Conservation (phyloP, 2,329 filamentous ascomycete genomes). For the Beauveria asiatica region DNA sequence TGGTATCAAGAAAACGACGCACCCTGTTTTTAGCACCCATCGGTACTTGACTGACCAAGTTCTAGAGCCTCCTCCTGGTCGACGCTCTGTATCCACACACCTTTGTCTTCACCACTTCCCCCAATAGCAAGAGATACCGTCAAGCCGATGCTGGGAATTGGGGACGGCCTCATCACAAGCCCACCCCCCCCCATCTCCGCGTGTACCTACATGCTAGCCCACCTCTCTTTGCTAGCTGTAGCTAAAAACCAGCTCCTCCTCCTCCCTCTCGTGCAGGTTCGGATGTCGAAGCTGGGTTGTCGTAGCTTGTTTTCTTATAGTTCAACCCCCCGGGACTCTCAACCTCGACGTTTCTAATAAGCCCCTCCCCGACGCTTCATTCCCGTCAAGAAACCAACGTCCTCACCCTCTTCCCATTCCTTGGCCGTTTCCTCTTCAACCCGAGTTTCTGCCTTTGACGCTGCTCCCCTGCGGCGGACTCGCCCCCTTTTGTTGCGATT, state of each 20-base stretch:
- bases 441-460: too few relatives aligned
- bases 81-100: neutral
- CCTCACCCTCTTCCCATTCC: too few relatives aligned
- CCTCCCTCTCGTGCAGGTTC: neutral
- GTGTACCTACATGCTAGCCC: neutral
- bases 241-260: neutral
- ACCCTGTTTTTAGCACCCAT: neutral
- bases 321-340: too few relatives aligned
- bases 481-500: too few relatives aligned
- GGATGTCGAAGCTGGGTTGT: too few relatives aligned
- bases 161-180: neutral
- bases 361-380: neutral
- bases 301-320: too few relatives aligned
- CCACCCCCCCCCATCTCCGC: neutral
- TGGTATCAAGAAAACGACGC: neutral
- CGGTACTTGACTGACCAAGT: neutral
- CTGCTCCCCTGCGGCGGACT: too few relatives aligned
- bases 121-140: neutral
- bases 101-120: neutral
- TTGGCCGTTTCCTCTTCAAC: too few relatives aligned
- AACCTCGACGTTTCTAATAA: neutral
- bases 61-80: neutral
- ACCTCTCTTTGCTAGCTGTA: neutral
- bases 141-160: neutral
- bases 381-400: too few relatives aligned